These are phyloP conservation scores for Athelia psychrophila DNA, from an alignment of 1,284 basidiomycete genomes.

Conservation along the genomic window DNA sequence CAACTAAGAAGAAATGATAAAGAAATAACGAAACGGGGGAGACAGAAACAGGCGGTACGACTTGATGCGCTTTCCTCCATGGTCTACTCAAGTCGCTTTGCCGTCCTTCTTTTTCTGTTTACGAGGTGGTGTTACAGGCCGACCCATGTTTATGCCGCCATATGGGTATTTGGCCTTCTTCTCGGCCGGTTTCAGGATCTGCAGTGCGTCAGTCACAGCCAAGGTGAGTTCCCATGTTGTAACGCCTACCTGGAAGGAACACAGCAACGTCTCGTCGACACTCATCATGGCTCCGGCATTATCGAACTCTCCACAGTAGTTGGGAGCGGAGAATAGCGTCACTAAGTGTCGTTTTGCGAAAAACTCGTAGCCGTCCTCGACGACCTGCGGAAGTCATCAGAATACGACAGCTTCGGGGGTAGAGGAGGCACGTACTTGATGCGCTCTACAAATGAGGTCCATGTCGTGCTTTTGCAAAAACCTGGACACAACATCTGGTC, in stretches of 20 bases:
- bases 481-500: conserved; percentile 95
- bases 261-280: conserved; percentile 96
- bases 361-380: conserved; percentile 99
- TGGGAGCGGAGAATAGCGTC: conserved; percentile 96
- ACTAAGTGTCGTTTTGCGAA: conserved; percentile 98
- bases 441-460: conserved; percentile 98
- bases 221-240: conserved; percentile 4
- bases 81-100: conserved; percentile 57
- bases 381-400: conserved; percentile 59
- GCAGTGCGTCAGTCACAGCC: conserved; percentile 1
- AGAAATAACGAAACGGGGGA: conserved; percentile 10
- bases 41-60: conserved; percentile 7
- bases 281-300: conserved; percentile 99
- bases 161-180: conserved; percentile 96
- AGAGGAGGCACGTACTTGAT: conserved; percentile 65
- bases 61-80: conserved; percentile 10
- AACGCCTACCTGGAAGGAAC: conserved; percentile 93
- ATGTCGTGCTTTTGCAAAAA: conserved; percentile 99
- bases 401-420: conserved; percentile 5
- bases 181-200: conserved; percentile 99
- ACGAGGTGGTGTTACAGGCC: conserved; percentile 78
- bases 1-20: conserved; percentile 7
- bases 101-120: conserved; percentile 84
- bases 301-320: conserved; percentile 98
- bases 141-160: conserved; percentile 75